phyloP scores from a whole-genome alignment of 164 flowering plant species.

The Nelumbo lutea region DNA sequence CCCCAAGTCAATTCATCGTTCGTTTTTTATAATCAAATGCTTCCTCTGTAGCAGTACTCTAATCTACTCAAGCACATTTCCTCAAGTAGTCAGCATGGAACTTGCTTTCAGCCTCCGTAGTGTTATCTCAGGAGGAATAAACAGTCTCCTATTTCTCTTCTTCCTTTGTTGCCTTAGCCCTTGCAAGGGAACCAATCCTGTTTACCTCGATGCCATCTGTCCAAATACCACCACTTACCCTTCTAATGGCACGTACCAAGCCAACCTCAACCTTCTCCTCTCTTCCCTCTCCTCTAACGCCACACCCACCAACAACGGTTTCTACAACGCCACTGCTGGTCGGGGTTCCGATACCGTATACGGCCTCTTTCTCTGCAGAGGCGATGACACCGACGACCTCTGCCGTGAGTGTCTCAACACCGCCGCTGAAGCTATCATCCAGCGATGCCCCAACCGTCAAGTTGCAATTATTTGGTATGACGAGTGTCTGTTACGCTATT shows the following conservation, averaged over 20 bases:
- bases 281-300: constrained; percentile 11
- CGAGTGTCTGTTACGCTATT: constrained; percentile 30
- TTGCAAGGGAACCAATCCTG: neutral
- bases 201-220: neutral
- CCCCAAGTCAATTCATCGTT: no score
- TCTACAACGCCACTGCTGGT: constrained; percentile 13
- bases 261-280: constrained; percentile 17
- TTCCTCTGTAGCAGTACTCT: no score
- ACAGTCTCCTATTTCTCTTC: neutral
- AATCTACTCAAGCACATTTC: no score
- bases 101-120: no score
- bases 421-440: neutral
- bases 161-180: neutral
- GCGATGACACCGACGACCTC: constrained; percentile 9
- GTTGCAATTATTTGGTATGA: constrained; percentile 20
- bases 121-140: no score
- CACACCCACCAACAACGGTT: constrained; percentile 1
- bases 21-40: no score
- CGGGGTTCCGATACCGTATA: constrained; percentile 3
- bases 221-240: neutral
- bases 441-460: constrained; percentile 17
- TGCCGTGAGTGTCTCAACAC: constrained; percentile 21
- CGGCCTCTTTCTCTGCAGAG: constrained; percentile 24
- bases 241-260: neutral
- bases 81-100: no score